A percentile compares a stretch with the other conserved stretches of the same genome.
Evolutionary conservation across 1,284 basidiomycete genomes (phyloP).

Genomic region (Sanguinoderma infundibulare): DNA sequence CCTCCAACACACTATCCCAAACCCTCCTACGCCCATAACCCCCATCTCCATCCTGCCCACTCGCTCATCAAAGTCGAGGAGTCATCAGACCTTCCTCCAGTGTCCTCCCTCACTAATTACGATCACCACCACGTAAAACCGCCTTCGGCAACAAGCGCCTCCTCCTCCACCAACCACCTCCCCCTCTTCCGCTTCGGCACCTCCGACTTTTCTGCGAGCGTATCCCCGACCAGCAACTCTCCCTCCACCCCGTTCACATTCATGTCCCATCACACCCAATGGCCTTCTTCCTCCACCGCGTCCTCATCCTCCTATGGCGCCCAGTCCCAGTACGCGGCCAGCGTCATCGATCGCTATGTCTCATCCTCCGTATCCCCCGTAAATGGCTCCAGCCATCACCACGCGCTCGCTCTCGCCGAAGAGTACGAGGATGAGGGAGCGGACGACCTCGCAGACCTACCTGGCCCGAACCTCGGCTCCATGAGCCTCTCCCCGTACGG

Average conservation of each 20-base stretch:
- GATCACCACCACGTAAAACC: constrained; percentile 27
- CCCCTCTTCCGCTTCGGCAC: constrained; percentile 36
- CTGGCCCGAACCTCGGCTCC: constrained; percentile 25
- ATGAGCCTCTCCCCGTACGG: constrained; percentile 28
- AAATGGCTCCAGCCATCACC: constrained; percentile 30
- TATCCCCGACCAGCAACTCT: constrained; percentile 27
- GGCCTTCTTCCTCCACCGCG: constrained; percentile 27
- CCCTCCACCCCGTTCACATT: constrained; percentile 35
- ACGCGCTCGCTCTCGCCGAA: constrained; percentile 33
- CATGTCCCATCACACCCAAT: constrained; percentile 35
- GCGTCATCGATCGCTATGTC: constrained; percentile 29
- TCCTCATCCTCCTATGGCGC: constrained; percentile 28
- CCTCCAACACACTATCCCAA: constrained; percentile 26
- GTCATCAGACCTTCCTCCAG: constrained; percentile 29
- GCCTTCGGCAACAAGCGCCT: constrained; percentile 9
- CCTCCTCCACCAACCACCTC: constrained; percentile 11
- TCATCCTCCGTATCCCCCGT: constrained; percentile 22
- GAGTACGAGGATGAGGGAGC: constrained; percentile 43
- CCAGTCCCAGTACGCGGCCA: constrained; percentile 24
- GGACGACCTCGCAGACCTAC: constrained; percentile 38
- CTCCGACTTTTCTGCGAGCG: constrained; percentile 27
- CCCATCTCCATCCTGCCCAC: constrained; percentile 24
- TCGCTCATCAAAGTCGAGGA: constrained; percentile 34
- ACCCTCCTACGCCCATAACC: constrained; percentile 23
- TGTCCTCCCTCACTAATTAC: constrained; percentile 22